Evolutionary conservation across 1,284 basidiomycete species (phyloP), one percentile per base, ranked within the genome.

Genomic region (Ustilago bromivora): DNA sequence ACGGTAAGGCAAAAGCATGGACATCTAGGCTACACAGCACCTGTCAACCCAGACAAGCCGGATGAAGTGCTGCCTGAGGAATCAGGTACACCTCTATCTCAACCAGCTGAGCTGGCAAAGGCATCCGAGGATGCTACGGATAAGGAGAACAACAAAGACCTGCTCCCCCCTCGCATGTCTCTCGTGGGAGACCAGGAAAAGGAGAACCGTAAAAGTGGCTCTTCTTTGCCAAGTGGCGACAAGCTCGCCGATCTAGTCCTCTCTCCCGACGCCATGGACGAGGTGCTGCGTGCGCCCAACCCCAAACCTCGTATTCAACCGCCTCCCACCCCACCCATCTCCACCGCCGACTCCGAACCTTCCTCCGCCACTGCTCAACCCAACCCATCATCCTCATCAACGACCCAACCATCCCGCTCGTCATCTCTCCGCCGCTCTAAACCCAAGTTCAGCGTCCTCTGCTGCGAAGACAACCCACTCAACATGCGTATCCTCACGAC

Each of bases 391-490:
- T 46, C 19, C 19, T 46, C 43, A 7, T 19, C 43, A 17, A 46
- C 6, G 10, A 38, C 9, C 10, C 43, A 46, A 15, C 40, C 34
- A 23, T 57, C 47, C 11, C 63, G 5, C 12, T n/a, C 49, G 8
- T 6, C 49, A 1, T 32, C 52, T 28, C n/a, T 40, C 7, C 4
- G 31, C 13, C 58, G 34, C 38, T 57, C 51, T 28, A 67, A 61
- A 61, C 60, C 61, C 32, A 61, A 61, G 5, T 80, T 82, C 67
- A 66, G 56, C 40, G 73, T 74, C 3, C 73, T 82, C n/a, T 79
- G 79, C 35, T 79, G 77, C 58, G 81, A 82, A 32, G 81, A 82
- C 71, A 82, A 82, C 32, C 78, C 78, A 35, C 72, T 82, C 35
- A 82, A 82, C 60, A 65, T 75, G 62, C 64, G 76, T 35, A 78